Percentiles rank a stretch among this genome's conserved stretches.
phyloP scores from a whole-genome alignment of 257 asterid species.

The Ehretia macrophylla region DNA sequence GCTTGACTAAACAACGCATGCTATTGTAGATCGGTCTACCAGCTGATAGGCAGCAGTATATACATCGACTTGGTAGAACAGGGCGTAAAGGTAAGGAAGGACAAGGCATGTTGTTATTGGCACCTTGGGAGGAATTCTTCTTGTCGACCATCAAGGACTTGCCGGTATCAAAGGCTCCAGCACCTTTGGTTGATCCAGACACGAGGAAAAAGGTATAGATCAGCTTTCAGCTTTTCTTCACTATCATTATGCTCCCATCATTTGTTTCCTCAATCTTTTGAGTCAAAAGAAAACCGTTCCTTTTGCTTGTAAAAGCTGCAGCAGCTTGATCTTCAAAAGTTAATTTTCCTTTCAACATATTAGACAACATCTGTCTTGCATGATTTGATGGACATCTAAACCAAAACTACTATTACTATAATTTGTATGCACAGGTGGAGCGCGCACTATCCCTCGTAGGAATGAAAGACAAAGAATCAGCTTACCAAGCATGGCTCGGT shows the following conservation, averaged over 20 bases:
- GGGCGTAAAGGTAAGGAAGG: conserved; percentile 98
- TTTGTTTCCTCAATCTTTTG: too few species aligned
- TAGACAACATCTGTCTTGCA: too few species aligned
- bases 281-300: too few species aligned
- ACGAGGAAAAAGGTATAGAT: conserved; percentile 56
- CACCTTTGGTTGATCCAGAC: conserved; percentile 78
- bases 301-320: too few species aligned
- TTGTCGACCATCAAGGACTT: conserved; percentile 72
- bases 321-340: too few species aligned
- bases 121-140: conserved; percentile 98
- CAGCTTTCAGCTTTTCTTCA: neutral
- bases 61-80: conserved; percentile 95
- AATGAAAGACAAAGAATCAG: conserved; percentile 89
- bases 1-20: neutral
- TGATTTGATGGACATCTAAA: neutral
- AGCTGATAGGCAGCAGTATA: conserved; percentile 83
- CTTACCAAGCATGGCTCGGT: conserved; percentile 99
- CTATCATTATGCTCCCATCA: too few species aligned
- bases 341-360: too few species aligned
- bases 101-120: conserved; percentile 76
- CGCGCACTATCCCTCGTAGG: conserved; percentile 59
- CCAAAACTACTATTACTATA: neutral
- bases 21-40: conserved; percentile 75
- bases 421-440: conserved; percentile 45
- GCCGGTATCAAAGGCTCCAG: conserved; percentile 72